Evolutionary conservation across 768 basidiomycete species (phyloP).

Genomic region (Mycena leptocephala): DNA sequence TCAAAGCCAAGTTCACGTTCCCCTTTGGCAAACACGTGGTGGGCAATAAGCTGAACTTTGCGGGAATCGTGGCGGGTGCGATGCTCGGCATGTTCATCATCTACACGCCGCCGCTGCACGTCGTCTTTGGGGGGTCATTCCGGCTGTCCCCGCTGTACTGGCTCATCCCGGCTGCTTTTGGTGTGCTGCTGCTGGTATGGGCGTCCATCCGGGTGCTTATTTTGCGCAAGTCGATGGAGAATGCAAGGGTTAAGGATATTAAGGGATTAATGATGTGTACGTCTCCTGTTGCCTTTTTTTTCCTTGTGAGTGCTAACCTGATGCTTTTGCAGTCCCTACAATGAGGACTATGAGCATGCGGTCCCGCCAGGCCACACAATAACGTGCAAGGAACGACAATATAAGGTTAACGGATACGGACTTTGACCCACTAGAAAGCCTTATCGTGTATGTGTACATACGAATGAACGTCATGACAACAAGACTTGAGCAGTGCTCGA

Average conservation of each 20-base stretch:
- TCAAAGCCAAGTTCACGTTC: constrained; percentile 74
- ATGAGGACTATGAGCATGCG: constrained; percentile 78
- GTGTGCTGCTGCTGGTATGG: constrained; percentile 70
- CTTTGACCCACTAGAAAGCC: neutral
- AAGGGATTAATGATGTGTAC: constrained; percentile 82
- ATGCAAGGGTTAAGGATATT: constrained; percentile 74
- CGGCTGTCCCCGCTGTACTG: constrained; percentile 76
- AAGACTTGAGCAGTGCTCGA: too few species aligned
- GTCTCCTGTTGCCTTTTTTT: constrained; percentile 44
- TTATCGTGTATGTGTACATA: neutral
- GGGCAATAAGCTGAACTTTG: constrained; percentile 77
- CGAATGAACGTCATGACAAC: neutral
- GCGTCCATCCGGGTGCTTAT: constrained; percentile 72
- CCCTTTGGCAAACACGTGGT: constrained; percentile 75
- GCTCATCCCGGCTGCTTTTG: constrained; percentile 77
- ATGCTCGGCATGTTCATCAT: constrained; percentile 78
- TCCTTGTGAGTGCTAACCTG: constrained; percentile 26
- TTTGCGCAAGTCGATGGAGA: constrained; percentile 69
- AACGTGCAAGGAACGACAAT: neutral
- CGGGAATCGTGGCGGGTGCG: constrained; percentile 74
- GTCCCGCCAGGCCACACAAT: constrained; percentile 48
- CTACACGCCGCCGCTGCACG: constrained; percentile 79
- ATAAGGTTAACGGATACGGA: neutral
- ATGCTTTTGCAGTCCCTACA: constrained; percentile 65
- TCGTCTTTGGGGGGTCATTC: constrained; percentile 77